phyloP scores from a whole-genome alignment of 306 rosid genomes.

The Corylus avellana region DNA sequence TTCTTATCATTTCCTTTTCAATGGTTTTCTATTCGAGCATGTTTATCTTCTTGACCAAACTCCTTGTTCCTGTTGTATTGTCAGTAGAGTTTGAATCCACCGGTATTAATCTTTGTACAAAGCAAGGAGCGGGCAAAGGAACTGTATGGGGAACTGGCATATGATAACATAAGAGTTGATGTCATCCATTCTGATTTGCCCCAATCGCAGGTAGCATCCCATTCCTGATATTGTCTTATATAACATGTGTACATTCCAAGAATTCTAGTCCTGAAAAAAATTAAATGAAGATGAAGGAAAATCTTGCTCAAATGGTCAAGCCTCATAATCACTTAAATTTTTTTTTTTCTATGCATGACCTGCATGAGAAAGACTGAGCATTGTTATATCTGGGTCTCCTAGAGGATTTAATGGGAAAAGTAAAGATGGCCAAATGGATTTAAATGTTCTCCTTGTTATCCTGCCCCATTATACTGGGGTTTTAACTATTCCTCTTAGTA shows the following conservation, averaged over 20 bases:
- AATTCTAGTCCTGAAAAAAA: neutral
- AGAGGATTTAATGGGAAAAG: neutral
- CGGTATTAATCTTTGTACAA: conserved; percentile 84
- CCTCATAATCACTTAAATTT: neutral
- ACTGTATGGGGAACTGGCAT: conserved; percentile 68
- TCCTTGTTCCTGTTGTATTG: conserved; percentile 21
- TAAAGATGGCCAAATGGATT: conserved; percentile 20
- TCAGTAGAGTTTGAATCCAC: conserved; percentile 80
- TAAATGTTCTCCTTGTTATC: conserved; percentile 6
- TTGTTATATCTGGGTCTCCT: neutral
- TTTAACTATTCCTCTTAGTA: neutral
- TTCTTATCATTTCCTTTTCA: neutral
- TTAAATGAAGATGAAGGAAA: conserved; percentile 11
- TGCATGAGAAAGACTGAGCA: neutral
- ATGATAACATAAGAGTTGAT: conserved; percentile 75
- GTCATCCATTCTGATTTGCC: conserved; percentile 89
- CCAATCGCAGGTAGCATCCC: conserved; percentile 64
- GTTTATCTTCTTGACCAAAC: conserved; percentile 27
- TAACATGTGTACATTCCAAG: neutral
- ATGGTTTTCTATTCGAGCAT: conserved; percentile 16
- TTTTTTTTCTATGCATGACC: neutral
- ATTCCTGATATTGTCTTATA: conserved; percentile 16
- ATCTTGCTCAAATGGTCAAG: conserved; percentile 1
- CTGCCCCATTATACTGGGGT: conserved; percentile 15
- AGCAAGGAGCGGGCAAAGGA: conserved; percentile 98